Evolutionary conservation across 2,329 filamentous ascomycete species (phyloP).

Genomic region (Aaosphaeria pasadenensis): DNA sequence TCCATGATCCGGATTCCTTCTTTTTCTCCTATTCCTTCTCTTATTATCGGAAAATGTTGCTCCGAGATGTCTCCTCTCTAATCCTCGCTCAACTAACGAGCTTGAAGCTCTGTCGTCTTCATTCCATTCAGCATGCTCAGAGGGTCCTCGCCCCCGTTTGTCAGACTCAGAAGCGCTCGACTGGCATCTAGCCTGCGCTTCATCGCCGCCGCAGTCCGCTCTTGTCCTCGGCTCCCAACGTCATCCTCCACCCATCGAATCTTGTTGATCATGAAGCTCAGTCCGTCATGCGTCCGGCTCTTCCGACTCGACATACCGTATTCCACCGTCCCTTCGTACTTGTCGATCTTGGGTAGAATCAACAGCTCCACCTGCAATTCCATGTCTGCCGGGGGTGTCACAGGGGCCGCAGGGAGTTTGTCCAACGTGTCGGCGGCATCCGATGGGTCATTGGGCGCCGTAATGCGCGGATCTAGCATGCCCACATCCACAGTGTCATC

Average conservation of each 20-base stretch:
- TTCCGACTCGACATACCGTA: constrained; percentile 80
- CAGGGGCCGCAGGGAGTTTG: constrained; percentile 51
- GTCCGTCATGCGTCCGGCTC: constrained; percentile 80
- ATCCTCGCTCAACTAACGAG: no score
- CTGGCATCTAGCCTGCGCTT: constrained; percentile 36
- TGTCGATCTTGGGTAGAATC: constrained; percentile 74
- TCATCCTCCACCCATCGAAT: constrained; percentile 85
- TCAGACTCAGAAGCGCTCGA: constrained; percentile 29
- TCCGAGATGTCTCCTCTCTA: no score
- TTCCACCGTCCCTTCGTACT: constrained; percentile 71
- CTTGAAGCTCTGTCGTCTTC: neutral
- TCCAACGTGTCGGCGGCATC: constrained; percentile 42
- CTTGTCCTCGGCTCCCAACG: constrained; percentile 38
- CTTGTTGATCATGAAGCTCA: constrained; percentile 81
- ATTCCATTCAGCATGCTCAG: constrained; percentile 16
- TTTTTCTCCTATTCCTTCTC: no score
- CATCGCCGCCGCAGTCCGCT: constrained; percentile 34
- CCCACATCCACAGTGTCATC: constrained; percentile 69
- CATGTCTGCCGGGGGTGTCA: constrained; percentile 62
- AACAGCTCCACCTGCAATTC: constrained; percentile 86
- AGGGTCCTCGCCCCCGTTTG: constrained; percentile 23
- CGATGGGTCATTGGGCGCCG: constrained; percentile 41
- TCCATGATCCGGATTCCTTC: no score
- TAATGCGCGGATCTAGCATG: constrained; percentile 59
- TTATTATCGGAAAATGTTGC: no score